Evolutionary conservation across 176 grass and related monocot genomes (phyloP).

Genomic region (Oryza brachyantha): DNA sequence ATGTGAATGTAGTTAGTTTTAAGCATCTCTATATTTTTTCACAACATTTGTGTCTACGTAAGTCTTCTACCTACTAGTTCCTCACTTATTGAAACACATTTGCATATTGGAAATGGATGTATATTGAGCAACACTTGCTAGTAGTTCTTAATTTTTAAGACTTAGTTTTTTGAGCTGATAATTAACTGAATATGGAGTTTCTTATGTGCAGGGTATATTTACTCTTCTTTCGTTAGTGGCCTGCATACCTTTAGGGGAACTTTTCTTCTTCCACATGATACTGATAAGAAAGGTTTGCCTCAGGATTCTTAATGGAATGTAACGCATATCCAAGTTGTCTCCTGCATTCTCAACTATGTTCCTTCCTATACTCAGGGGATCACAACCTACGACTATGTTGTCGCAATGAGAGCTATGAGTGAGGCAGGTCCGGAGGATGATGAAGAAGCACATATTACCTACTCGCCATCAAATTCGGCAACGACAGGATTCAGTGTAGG

Average conservation of each 20-base stretch:
- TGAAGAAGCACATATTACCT: conserved; percentile 77
- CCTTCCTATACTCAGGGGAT: conserved; percentile 64
- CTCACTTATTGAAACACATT: background rate
- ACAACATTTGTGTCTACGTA: conserved; percentile 11
- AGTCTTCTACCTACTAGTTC: background rate
- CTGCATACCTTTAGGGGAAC: conserved; percentile 82
- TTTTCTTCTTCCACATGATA: conserved; percentile 99
- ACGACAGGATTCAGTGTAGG: conserved; percentile 90
- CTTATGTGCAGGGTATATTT: conserved; percentile 69
- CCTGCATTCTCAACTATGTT: conserved; percentile 8
- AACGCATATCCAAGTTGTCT: conserved; percentile 6
- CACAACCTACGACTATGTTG: conserved; percentile 97
- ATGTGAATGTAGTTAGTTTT: background rate
- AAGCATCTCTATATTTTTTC: conserved; percentile 1
- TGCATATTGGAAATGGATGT: conserved; percentile 15
- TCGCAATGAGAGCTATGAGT: conserved; percentile 97
- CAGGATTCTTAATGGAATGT: conserved; percentile 17
- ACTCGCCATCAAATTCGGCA: conserved; percentile 92
- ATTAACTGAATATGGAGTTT: conserved; percentile 33
- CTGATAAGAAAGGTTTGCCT: conserved; percentile 85
- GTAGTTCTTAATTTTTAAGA: background rate
- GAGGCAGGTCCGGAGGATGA: conserved; percentile 81
- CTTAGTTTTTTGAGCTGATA: background rate
- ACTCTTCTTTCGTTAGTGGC: conserved; percentile 83
- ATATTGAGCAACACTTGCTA: background rate